A percentile compares a stretch with the other conserved stretches of the same genome.
Conservation (phyloP, 2,329 filamentous ascomycete species). For the Kalmusia sp. region DNA sequence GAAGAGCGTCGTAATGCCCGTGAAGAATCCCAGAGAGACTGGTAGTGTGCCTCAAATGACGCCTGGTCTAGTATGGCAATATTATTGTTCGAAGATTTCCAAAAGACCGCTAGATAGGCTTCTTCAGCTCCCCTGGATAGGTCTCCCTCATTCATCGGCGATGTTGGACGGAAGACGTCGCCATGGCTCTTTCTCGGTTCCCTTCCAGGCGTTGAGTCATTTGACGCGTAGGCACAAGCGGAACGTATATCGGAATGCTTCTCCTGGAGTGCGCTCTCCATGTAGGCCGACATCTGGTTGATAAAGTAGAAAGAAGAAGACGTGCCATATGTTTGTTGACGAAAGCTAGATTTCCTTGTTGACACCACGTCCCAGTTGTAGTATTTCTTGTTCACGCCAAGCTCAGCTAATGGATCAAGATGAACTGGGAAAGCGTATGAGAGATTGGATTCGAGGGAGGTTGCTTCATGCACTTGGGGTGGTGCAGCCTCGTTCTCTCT, state of each 20-base stretch:
- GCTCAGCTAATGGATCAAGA: constrained; percentile 22
- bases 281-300: constrained; percentile 48
- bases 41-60: constrained; percentile 54
- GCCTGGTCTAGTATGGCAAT: constrained; percentile 54
- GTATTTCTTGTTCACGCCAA: constrained; percentile 30
- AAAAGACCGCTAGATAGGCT: constrained; percentile 56
- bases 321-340: constrained; percentile 54
- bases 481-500: constrained; percentile 1
- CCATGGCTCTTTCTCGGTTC: not conserved
- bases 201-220: not conserved
- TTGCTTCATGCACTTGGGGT: too few relatives aligned
- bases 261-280: constrained; percentile 44
- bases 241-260: constrained; percentile 24
- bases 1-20: constrained; percentile 50
- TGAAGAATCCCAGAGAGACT: constrained; percentile 28
- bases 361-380: constrained; percentile 50
- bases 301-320: constrained; percentile 57
- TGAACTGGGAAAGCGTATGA: constrained; percentile 11
- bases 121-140: constrained; percentile 55
- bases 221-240: not conserved
- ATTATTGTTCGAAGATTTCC: constrained; percentile 55
- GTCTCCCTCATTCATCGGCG: constrained; percentile 25
- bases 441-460: not conserved
- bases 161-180: not conserved
- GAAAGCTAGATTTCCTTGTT: constrained; percentile 42